Conservation (phyloP, 805 yeast species). For the Blastobotrys terrestris region DNA sequence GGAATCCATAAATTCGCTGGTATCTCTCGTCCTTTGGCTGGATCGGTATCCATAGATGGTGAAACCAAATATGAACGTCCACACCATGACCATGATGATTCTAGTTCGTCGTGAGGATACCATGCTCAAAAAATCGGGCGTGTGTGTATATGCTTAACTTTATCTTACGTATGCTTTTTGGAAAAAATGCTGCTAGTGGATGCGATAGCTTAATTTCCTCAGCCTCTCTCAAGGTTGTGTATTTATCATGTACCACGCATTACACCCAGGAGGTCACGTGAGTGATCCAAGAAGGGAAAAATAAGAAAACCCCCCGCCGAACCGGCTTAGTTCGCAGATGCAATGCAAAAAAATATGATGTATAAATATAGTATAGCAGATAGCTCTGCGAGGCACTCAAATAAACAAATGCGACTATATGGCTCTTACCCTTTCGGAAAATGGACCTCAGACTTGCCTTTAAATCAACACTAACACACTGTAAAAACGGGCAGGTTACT, state of each 20-base stretch:
- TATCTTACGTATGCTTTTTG: not conserved
- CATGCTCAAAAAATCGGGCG: constrained; percentile 8
- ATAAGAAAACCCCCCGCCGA: too few relatives aligned
- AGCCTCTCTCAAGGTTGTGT: too few relatives aligned
- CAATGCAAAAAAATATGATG: too few relatives aligned
- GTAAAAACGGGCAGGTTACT: not conserved
- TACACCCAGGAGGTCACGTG: not conserved
- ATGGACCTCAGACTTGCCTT: constrained; percentile 9
- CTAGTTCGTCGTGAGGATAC: constrained; percentile 35
- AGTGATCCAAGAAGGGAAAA: too few relatives aligned
- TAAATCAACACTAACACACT: not conserved
- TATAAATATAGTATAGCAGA: not conserved
- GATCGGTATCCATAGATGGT: constrained; percentile 33
- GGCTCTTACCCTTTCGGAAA: not conserved
- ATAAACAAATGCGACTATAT: not conserved
- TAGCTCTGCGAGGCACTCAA: not conserved
- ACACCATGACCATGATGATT: constrained; percentile 38
- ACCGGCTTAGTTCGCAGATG: too few relatives aligned
- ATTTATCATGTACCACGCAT: too few relatives aligned
- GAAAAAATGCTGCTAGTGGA: not conserved
- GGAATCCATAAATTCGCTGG: constrained; percentile 9
- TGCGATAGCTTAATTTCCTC: not conserved
- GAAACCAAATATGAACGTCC: constrained; percentile 30
- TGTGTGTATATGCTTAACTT: not conserved
- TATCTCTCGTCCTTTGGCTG: constrained; percentile 18